Evolutionary conservation across 1,284 basidiomycete species (phyloP), one percentile per base, ranked within the genome.

Genomic region (Leucoagaricus sp.): DNA sequence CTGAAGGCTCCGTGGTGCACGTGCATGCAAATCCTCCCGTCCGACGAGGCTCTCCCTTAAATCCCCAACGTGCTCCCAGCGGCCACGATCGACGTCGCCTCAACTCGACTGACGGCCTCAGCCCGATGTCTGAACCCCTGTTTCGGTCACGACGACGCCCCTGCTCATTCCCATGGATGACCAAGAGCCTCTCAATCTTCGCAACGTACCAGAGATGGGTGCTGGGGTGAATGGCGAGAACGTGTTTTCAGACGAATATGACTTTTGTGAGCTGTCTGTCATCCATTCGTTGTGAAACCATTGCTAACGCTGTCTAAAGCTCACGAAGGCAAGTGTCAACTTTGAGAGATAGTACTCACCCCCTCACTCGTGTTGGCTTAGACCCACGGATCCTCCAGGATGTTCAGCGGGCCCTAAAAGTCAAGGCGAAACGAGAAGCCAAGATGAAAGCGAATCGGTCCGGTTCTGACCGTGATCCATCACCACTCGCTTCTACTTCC

Each of bases 321-420:
- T 49, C 84, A 85, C 54, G 85, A 89, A 80, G 87, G 87, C 77
- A 76, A 72, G 75, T 71, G 46, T 25, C 29, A 46, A 38, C 6
- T 45, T 48, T 46, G 38, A 19, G 59, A 51, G 19, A 33, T 17
- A 50, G 33, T 45, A 55, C 38, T 25, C 28, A 50, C 26, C 17
- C 57, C 58, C 57, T 59, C 57, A 25, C 53, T 26, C 51, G 53
- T 66, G 60, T 19, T 19, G 41, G 36, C 45, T 59, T 33, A 89
- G 88, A 91, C 71, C 86, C 87, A 15, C 78, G 78, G 62, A 84
- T 91, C 60, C 67, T 90, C 49, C 87, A 87, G 67, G 89, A 91
- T 61, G 87, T 91, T 3, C 85, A 89, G 61, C 82, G 83, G 53
- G 88, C 87, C 5, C 65, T 91, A 40, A 82, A 82, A 55, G 70